These are phyloP conservation scores for Mucor plumbeus DNA, from an alignment of 371 early-diverging fungal species.

Conservation along the genomic window DNA sequence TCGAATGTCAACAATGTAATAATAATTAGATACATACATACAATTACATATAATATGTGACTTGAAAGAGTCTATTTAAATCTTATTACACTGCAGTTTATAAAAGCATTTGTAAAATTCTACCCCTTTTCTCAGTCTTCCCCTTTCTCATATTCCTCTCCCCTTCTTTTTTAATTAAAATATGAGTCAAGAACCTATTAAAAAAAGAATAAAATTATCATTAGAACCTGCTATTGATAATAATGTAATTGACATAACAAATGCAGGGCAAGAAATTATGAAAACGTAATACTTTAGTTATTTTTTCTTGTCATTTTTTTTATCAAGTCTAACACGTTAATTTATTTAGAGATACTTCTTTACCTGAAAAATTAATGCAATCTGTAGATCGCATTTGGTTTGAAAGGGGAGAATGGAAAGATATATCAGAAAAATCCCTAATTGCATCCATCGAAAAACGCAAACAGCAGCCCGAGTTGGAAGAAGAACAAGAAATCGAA, in stretches of 20 bases:
- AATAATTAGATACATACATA: neutral
- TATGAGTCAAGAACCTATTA: constrained; percentile 27
- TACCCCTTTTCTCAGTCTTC: neutral
- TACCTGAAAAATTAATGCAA: constrained; percentile 60
- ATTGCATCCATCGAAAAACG: constrained; percentile 28
- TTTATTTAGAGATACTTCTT: constrained; percentile 50
- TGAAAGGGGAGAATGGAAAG: constrained; percentile 60
- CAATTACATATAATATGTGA: neutral
- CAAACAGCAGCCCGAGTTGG: constrained; percentile 11
- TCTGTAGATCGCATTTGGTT: constrained; percentile 61
- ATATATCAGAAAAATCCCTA: constrained; percentile 54
- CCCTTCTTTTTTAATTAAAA: constrained; percentile 2
- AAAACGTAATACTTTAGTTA: constrained; percentile 46
- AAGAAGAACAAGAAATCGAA: constrained; percentile 7
- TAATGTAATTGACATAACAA: constrained; percentile 58
- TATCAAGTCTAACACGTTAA: neutral
- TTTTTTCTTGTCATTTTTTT: neutral
- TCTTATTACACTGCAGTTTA: neutral
- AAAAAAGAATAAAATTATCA: constrained; percentile 60
- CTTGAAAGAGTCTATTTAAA: neutral
- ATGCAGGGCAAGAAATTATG: constrained; percentile 60
- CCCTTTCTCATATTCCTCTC: neutral
- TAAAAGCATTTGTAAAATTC: neutral
- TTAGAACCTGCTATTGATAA: constrained; percentile 58
- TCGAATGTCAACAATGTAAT: constrained; percentile 7